phyloP scores from a whole-genome alignment of 2,329 filamentous ascomycete species.

The Xylariaceae sp. region DNA sequence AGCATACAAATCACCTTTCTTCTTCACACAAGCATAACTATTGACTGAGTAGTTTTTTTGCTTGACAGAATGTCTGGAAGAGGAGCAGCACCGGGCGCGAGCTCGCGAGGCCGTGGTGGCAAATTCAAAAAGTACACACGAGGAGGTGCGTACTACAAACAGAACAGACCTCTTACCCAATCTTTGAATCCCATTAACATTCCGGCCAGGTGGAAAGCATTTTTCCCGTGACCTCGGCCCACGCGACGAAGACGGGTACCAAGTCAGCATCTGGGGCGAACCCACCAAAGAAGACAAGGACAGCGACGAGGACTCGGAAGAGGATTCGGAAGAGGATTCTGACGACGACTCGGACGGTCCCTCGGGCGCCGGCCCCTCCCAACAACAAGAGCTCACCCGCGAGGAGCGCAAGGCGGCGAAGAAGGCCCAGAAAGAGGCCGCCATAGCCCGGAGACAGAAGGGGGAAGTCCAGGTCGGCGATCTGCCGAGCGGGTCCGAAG shows the following conservation, averaged over 20 bases:
- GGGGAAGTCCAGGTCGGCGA: constrained; percentile 76
- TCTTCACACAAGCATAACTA: too few species aligned
- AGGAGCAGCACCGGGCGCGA: constrained; percentile 36
- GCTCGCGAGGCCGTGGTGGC: constrained; percentile 73
- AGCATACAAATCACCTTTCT: too few species aligned
- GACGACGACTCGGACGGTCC: constrained; percentile 40
- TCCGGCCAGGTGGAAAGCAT: constrained; percentile 73
- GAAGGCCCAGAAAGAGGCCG: constrained; percentile 87
- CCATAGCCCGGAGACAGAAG: constrained; percentile 69
- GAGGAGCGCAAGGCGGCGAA: constrained; percentile 83
- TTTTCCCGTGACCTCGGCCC: constrained; percentile 90
- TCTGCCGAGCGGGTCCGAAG: constrained; percentile 63
- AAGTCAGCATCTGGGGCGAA: constrained; percentile 76
- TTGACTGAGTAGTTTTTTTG: constrained; percentile 3
- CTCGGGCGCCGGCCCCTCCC: constrained; percentile 41
- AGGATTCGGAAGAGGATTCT: constrained; percentile 27
- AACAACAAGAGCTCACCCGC: constrained; percentile 59
- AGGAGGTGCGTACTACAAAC: constrained; percentile 59
- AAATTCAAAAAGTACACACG: constrained; percentile 93
- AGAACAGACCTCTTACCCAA: too few species aligned
- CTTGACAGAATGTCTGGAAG: constrained; percentile 37
- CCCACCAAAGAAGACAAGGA: constrained; percentile 47
- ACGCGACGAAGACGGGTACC: constrained; percentile 82
- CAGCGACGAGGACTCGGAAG: constrained; percentile 41
- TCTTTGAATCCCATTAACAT: constrained; percentile 5